phyloP scores from a whole-genome alignment of 1,284 basidiomycete species.

The Ganoderma boninense region DNA sequence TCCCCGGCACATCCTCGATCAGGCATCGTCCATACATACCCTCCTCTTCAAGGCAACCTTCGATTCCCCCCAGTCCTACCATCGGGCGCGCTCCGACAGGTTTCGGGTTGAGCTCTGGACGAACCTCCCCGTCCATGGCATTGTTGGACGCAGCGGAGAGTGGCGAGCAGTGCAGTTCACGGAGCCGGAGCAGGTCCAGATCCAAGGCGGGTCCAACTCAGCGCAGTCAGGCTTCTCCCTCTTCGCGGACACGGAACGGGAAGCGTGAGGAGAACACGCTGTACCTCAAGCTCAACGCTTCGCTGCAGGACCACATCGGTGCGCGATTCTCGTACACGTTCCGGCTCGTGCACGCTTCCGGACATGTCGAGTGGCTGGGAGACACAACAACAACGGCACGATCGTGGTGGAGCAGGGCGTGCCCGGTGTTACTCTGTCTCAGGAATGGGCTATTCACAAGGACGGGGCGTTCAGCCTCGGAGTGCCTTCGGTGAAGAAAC shows the following conservation, averaged over 20 bases:
- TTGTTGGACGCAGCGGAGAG: slow-evolving; percentile 28
- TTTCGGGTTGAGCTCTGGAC: slow-evolving; percentile 42
- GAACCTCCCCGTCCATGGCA: slow-evolving; percentile 36
- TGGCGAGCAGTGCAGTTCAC: slow-evolving; percentile 39
- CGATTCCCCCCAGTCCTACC: slow-evolving; percentile 33
- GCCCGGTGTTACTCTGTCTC: slow-evolving; percentile 29
- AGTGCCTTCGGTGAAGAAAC: slow-evolving; percentile 14
- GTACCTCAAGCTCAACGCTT: slow-evolving; percentile 25
- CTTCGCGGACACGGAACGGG: slow-evolving; percentile 14
- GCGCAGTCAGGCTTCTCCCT: slow-evolving; percentile 13
- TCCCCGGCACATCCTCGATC: slow-evolving; percentile 20
- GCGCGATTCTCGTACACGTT: slow-evolving; percentile 43
- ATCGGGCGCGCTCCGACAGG: slow-evolving; percentile 34
- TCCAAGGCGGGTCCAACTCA: too few species aligned
- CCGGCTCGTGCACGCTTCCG: slow-evolving; percentile 41
- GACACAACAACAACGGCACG: slow-evolving; percentile 37
- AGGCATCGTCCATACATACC: slow-evolving; percentile 22
- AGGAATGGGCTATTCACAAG: slow-evolving; percentile 30
- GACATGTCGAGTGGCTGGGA: slow-evolving; percentile 39
- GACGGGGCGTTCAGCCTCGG: slow-evolving; percentile 27
- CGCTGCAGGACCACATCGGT: slow-evolving; percentile 22
- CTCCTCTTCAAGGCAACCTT: slow-evolving; percentile 40
- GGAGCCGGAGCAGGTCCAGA: slow-evolving; percentile 7
- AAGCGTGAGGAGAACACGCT: slow-evolving; percentile 17
- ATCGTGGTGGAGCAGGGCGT: slow-evolving; percentile 35